phyloP scores from a whole-genome alignment of 768 basidiomycete genomes.

The Leccinellum luteum region DNA sequence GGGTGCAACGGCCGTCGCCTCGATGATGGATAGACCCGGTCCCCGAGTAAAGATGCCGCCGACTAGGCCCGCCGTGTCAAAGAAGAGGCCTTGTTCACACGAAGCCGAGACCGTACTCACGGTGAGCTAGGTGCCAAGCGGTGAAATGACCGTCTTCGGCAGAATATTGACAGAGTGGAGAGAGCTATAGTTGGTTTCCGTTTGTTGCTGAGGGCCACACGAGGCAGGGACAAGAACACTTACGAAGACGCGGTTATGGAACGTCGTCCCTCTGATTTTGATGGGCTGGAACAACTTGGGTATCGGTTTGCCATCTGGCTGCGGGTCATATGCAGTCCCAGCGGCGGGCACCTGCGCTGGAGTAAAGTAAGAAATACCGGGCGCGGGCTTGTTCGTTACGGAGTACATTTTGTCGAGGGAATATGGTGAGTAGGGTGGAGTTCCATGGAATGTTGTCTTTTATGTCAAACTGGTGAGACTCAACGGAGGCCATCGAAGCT shows the following conservation, averaged over 20 bases:
- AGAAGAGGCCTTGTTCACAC: not conserved
- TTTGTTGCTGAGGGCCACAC: not conserved
- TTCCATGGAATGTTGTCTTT: not conserved
- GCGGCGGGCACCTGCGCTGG: slow-evolving; percentile 44
- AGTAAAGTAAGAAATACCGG: slow-evolving; percentile 44
- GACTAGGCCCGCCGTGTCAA: slow-evolving; percentile 34
- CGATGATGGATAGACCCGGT: slow-evolving; percentile 58
- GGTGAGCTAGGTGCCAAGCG: slow-evolving; percentile 58
- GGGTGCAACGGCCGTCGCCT: slow-evolving; percentile 63
- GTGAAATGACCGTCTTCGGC: slow-evolving; percentile 50
- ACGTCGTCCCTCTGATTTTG: slow-evolving; percentile 49
- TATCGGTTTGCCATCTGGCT: slow-evolving; percentile 38
- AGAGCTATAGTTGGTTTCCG: slow-evolving; percentile 31
- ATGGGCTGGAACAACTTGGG: slow-evolving; percentile 54
- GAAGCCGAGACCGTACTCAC: slow-evolving; percentile 5
- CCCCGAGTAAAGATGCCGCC: slow-evolving; percentile 43
- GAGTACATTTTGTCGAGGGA: slow-evolving; percentile 6
- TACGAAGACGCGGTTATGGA: slow-evolving; percentile 57
- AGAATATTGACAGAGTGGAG: slow-evolving; percentile 63
- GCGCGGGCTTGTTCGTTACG: slow-evolving; percentile 38
- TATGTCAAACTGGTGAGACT: not conserved
- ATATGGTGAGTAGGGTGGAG: not conserved
- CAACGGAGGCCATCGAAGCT: not conserved
- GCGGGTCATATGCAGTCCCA: slow-evolving; percentile 43
- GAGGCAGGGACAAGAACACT: slow-evolving; percentile 14